Percentiles rank a stretch among this genome's conserved stretches.
Evolutionary conservation across 176 grass and related monocot species (phyloP).

Genomic region (Stipa capillata): DNA sequence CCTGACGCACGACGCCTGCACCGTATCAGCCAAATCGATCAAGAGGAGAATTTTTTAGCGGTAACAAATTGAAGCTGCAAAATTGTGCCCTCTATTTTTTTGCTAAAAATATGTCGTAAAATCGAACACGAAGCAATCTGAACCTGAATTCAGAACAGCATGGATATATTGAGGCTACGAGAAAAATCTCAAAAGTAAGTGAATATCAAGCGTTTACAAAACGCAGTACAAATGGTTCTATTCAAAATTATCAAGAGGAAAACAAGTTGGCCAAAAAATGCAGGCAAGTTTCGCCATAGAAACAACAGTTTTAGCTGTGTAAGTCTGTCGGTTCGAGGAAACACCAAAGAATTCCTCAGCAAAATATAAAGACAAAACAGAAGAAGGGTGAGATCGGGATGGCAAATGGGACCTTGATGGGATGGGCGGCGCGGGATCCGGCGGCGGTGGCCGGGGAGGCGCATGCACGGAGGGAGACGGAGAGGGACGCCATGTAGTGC

Average conservation of each 20-base stretch:
- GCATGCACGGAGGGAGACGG: constrained; percentile 36
- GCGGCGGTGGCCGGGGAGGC: neutral
- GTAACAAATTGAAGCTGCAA: neutral
- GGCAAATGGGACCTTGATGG: constrained; percentile 33
- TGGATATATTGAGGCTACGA: neutral
- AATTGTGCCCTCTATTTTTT: neutral
- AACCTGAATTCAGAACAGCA: neutral
- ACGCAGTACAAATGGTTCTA: neutral
- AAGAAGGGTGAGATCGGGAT: neutral
- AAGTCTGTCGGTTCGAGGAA: neutral
- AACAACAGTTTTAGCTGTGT: neutral
- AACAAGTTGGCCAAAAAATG: neutral
- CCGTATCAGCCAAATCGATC: neutral
- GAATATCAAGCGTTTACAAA: too few species aligned
- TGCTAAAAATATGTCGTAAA: neutral
- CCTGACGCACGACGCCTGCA: constrained; percentile 12
- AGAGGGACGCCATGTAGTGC: constrained; percentile 42
- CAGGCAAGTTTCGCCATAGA: neutral
- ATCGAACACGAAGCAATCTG: neutral
- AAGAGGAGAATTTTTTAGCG: neutral
- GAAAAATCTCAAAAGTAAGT: too few species aligned
- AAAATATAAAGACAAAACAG: neutral
- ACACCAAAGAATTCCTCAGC: too few species aligned
- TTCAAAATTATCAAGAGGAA: neutral
- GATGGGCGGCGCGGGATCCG: constrained; percentile 39